Evolutionary conservation across 257 asterid genomes (phyloP).

Genomic region (Knoxia roxburghii): DNA sequence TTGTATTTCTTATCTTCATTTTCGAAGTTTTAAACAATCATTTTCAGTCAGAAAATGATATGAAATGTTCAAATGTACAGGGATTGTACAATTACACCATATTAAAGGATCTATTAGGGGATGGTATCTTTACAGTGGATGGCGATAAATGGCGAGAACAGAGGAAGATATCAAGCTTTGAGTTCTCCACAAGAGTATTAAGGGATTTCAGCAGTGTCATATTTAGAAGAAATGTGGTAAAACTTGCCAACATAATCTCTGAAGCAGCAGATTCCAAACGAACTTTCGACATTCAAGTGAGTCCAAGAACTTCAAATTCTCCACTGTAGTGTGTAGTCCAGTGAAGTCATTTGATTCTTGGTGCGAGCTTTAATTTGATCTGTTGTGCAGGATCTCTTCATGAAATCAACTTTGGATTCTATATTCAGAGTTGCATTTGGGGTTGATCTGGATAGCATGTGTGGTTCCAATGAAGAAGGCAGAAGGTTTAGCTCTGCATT

Average conservation of each 20-base stretch:
- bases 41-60: not conserved
- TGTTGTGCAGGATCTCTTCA: constrained; percentile 34
- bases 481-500: constrained; percentile 41
- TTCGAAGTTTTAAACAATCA: no score
- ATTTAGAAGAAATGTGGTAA: constrained; percentile 45
- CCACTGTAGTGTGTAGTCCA: not conserved
- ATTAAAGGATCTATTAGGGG: constrained; percentile 53
- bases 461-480: constrained; percentile 40
- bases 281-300: constrained; percentile 60
- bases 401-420: constrained; percentile 52
- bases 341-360: not conserved
- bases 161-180: constrained; percentile 64
- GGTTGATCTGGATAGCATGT: constrained; percentile 46
- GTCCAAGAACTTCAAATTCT: constrained; percentile 7
- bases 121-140: constrained; percentile 74
- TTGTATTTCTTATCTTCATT: no score
- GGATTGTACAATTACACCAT: constrained; percentile 42
- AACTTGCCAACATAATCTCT: constrained; percentile 41
- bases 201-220: constrained; percentile 62
- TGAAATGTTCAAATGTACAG: constrained; percentile 22
- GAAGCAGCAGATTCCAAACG: constrained; percentile 34
- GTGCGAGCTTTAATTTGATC: not conserved
- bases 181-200: constrained; percentile 60
- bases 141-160: constrained; percentile 76
- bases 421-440: constrained; percentile 51